These are phyloP conservation scores for Bocquillonia castaneifolia DNA, from an alignment of 441 rosid species.

Conservation along the genomic window DNA sequence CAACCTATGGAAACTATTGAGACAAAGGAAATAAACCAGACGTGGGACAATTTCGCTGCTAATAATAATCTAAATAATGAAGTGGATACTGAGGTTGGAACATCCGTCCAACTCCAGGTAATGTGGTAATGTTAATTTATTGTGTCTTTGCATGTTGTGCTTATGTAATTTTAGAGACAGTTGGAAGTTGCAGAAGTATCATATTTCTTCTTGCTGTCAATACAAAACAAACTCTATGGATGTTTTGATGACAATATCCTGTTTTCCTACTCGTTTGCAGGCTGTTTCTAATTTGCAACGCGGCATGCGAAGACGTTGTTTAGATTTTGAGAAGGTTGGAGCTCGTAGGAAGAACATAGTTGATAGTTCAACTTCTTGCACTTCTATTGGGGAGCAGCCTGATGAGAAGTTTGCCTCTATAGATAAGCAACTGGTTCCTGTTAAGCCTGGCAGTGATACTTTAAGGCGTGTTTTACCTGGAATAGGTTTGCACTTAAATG, in stretches of 20 bases:
- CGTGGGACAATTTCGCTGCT: slow-evolving; percentile 17
- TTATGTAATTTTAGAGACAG: background rate
- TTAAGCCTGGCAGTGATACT: slow-evolving; percentile 42
- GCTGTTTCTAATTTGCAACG: slow-evolving; percentile 57
- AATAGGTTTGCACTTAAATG: slow-evolving; percentile 93
- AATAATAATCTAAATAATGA: slow-evolving; percentile 26
- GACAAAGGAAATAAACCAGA: slow-evolving; percentile 26
- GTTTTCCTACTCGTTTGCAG: slow-evolving; percentile 35
- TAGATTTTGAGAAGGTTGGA: slow-evolving; percentile 78
- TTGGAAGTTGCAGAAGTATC: background rate
- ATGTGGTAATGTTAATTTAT: background rate
- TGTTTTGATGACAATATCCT: slow-evolving; percentile 3
- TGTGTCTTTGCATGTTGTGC: background rate
- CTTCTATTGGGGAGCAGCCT: slow-evolving; percentile 25
- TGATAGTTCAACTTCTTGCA: slow-evolving; percentile 31
- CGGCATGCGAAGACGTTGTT: slow-evolving; percentile 89
- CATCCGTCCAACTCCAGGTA: slow-evolving; percentile 6
- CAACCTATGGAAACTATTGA: slow-evolving; percentile 36
- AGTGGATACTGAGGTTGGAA: slow-evolving; percentile 29
- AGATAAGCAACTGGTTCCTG: slow-evolving; percentile 33
- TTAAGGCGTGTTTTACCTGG: slow-evolving; percentile 61
- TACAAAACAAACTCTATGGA: slow-evolving; percentile 12
- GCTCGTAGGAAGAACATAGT: slow-evolving; percentile 45
- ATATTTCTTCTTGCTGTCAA: background rate
- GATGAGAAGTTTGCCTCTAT: slow-evolving; percentile 28